Conservation (phyloP, 495 filamentous ascomycete species). For the Talaromyces ruber region DNA sequence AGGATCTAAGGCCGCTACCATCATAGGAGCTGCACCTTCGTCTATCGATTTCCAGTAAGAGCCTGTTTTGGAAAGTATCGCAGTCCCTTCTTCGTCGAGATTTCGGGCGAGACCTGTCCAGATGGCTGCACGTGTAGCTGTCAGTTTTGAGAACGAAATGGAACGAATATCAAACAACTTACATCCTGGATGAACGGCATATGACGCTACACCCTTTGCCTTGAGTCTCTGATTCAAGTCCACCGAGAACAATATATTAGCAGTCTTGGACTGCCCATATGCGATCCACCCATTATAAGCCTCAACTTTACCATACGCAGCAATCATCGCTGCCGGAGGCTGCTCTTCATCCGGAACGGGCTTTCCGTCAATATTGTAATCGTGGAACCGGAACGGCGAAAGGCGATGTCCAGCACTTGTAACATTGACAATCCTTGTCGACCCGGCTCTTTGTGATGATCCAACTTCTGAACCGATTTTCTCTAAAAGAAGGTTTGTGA, state of each 20-base stretch:
- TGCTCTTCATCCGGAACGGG: constrained; percentile 11
- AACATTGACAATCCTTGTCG: constrained; percentile 34
- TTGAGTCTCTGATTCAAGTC: constrained; percentile 9
- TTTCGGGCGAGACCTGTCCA: constrained; percentile 13
- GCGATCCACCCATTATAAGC: constrained; percentile 26
- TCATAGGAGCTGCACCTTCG: constrained; percentile 44
- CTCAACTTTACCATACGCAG: constrained; percentile 11
- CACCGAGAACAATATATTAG: constrained; percentile 45
- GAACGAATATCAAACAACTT: background rate
- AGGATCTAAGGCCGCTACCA: constrained; percentile 50
- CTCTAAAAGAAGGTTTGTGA: constrained; percentile 44
- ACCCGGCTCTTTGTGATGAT: background rate
- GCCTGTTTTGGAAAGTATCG: constrained; percentile 13
- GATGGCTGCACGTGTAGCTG: constrained; percentile 9
- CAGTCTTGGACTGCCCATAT: constrained; percentile 58
- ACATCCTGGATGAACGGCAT: constrained; percentile 19
- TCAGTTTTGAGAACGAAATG: background rate
- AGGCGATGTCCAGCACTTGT: constrained; percentile 29
- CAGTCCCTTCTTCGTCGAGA: constrained; percentile 12
- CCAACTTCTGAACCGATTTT: constrained; percentile 3
- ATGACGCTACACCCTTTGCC: constrained; percentile 13
- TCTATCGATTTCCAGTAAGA: constrained; percentile 33
- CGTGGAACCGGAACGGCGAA: constrained; percentile 22
- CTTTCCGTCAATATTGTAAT: constrained; percentile 13
- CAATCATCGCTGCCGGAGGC: constrained; percentile 9